Percentiles rank a stretch among this genome's conserved stretches.
These are phyloP conservation scores for Avena sativa DNA, from an alignment of 176 grass and related monocot species.

Conservation along the genomic window DNA sequence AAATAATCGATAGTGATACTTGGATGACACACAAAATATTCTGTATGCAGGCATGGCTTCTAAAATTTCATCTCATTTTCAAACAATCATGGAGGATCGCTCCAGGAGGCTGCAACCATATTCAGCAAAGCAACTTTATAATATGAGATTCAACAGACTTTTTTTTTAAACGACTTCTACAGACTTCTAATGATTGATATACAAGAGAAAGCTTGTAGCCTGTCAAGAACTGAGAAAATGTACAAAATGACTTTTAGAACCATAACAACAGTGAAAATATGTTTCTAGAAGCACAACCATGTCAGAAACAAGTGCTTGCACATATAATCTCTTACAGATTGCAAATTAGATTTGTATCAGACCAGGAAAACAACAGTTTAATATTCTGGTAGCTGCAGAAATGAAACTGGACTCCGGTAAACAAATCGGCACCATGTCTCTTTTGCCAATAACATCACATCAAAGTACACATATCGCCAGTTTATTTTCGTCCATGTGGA, in stretches of 20 bases:
- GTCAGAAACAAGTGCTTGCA: conserved; percentile 14
- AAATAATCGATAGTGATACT: not conserved
- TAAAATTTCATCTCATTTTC: not conserved
- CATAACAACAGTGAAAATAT: not conserved
- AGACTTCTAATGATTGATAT: not conserved
- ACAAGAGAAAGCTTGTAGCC: not conserved
- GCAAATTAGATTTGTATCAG: conserved; percentile 28
- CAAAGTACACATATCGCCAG: not conserved
- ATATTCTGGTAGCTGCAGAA: conserved; percentile 3
- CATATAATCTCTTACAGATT: conserved; percentile 27
- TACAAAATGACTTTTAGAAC: not conserved
- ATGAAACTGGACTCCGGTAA: conserved; percentile 14
- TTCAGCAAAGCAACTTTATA: not conserved
- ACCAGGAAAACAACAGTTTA: conserved; percentile 20
- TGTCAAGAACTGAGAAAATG: not conserved
- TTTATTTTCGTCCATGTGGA: conserved; percentile 51
- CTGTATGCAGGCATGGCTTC: not conserved
- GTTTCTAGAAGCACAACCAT: conserved; percentile 26
- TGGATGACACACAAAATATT: not conserved
- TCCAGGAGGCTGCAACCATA: not conserved
- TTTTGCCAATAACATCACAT: conserved; percentile 24
- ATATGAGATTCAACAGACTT: not conserved
- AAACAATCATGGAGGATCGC: not conserved
- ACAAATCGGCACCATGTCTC: conserved; percentile 24
- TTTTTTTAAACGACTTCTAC: not conserved